These are phyloP conservation scores for Stylonectria norvegica DNA, from an alignment of 2,329 filamentous ascomycete genomes.

Conservation along the genomic window DNA sequence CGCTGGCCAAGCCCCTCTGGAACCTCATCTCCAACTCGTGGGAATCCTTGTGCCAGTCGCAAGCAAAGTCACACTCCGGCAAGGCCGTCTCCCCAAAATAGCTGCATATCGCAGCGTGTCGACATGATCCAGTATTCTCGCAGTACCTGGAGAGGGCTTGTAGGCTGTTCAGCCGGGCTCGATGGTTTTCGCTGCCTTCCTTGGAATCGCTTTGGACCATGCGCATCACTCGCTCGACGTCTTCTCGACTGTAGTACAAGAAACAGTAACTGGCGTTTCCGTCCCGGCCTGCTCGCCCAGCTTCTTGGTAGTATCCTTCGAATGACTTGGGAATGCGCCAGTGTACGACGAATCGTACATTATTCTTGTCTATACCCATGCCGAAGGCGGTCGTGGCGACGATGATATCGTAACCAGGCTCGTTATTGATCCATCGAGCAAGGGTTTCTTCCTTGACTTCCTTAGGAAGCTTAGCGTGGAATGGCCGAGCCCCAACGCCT, in stretches of 20 bases:
- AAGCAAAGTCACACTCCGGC: slow-evolving; percentile 68
- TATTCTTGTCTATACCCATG: slow-evolving; percentile 96
- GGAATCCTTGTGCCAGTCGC: slow-evolving; percentile 73
- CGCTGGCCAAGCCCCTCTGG: slow-evolving; percentile 51
- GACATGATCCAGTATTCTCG: slow-evolving; percentile 69
- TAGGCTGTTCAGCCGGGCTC: slow-evolving; percentile 60
- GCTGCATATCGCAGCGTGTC: slow-evolving; percentile 69
- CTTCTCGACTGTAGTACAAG: slow-evolving; percentile 85
- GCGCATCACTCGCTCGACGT: slow-evolving; percentile 69
- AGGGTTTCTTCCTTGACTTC: slow-evolving; percentile 69
- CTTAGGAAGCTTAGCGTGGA: slow-evolving; percentile 67
- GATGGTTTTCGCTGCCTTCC: slow-evolving; percentile 38
- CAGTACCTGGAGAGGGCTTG: slow-evolving; percentile 74
- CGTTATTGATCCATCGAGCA: slow-evolving; percentile 67
- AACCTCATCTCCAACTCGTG: slow-evolving; percentile 56
- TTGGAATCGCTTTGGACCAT: slow-evolving; percentile 48
- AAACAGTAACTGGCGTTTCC: slow-evolving; percentile 84
- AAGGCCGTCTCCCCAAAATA: slow-evolving; percentile 69
- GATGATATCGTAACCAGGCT: slow-evolving; percentile 80
- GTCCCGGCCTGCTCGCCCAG: slow-evolving; percentile 84
- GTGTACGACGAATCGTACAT: slow-evolving; percentile 91
- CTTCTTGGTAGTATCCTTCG: slow-evolving; percentile 95
- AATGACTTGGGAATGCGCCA: slow-evolving; percentile 94
- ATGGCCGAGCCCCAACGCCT: slow-evolving; percentile 69
- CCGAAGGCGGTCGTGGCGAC: slow-evolving; percentile 95